A percentile compares a stretch with the other conserved stretches of the same genome.
Evolutionary conservation across 2,329 filamentous ascomycete species (phyloP).

Genomic region (Pseudogymnoascus verrucosus): DNA sequence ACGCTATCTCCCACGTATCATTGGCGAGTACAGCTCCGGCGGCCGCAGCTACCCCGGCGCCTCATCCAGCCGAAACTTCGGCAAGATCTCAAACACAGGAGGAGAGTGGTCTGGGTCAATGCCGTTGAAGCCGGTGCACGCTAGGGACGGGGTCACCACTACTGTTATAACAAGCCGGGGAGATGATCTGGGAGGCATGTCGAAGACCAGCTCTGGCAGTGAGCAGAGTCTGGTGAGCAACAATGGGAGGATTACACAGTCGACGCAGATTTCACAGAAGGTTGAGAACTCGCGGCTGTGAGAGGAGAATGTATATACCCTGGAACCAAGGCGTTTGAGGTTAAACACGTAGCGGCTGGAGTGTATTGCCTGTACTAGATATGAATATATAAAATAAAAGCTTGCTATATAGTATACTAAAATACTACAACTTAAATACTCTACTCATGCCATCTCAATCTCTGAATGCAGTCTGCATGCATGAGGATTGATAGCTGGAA

Average conservation of each 20-base stretch:
- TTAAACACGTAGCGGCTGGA: not conserved
- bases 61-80: slow-evolving; percentile 7
- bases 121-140: not conserved
- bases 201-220: slow-evolving; percentile 9
- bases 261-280: slow-evolving; percentile 9
- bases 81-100: not conserved
- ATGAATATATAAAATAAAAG: not conserved
- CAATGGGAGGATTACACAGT: slow-evolving; percentile 8
- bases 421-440: not conserved
- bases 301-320: not conserved
- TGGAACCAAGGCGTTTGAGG: not conserved
- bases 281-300: not conserved
- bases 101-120: not conserved
- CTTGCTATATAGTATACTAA: not conserved
- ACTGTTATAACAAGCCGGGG: slow-evolving; percentile 7
- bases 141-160: slow-evolving; percentile 4
- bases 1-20: slow-evolving; percentile 33
- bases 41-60: not conserved
- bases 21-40: slow-evolving; percentile 17
- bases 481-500: too few relatives aligned
- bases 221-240: slow-evolving; percentile 9
- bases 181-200: not conserved
- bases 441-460: not conserved
- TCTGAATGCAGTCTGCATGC: not conserved
- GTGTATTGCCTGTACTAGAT: not conserved